Evolutionary conservation across 805 yeast species (phyloP).

Genomic region (Saccharomycopsis olivae): DNA sequence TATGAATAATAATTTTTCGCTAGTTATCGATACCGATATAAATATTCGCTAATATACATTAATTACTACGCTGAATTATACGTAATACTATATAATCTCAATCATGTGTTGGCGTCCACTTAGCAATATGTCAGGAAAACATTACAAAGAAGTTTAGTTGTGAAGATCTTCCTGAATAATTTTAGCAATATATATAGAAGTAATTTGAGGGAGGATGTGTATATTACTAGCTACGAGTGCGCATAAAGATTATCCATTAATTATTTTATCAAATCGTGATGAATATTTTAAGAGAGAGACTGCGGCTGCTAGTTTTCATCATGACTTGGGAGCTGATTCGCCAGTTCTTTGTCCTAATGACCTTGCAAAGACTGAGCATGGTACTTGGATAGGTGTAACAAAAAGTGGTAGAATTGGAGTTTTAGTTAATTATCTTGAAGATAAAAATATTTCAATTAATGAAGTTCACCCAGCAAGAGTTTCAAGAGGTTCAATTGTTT

Average conservation of each 20-base stretch:
- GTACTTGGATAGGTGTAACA: constrained; percentile 83
- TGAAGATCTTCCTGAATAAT: no score
- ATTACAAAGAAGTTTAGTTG: no score
- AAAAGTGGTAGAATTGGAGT: constrained; percentile 53
- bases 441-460: neutral
- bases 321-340: no score
- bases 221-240: constrained; percentile 56
- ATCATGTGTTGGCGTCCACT: no score
- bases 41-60: no score
- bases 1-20: no score
- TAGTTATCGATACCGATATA: no score
- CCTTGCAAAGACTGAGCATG: constrained; percentile 59
- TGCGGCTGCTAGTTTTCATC: constrained; percentile 34
- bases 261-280: constrained; percentile 77
- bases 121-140: no score
- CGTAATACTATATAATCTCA: no score
- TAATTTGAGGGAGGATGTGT: constrained; percentile 73
- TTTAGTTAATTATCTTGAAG: constrained; percentile 63
- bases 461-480: constrained; percentile 22
- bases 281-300: constrained; percentile 75
- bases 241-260: constrained; percentile 66
- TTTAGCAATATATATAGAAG: no score
- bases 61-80: no score
- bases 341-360: constrained; percentile 58
- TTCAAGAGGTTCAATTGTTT: constrained; percentile 45